Percentiles rank a stretch among this genome's conserved stretches.
phyloP scores from a whole-genome alignment of 2,329 filamentous ascomycete species.

The Venturia oleaginea region DNA sequence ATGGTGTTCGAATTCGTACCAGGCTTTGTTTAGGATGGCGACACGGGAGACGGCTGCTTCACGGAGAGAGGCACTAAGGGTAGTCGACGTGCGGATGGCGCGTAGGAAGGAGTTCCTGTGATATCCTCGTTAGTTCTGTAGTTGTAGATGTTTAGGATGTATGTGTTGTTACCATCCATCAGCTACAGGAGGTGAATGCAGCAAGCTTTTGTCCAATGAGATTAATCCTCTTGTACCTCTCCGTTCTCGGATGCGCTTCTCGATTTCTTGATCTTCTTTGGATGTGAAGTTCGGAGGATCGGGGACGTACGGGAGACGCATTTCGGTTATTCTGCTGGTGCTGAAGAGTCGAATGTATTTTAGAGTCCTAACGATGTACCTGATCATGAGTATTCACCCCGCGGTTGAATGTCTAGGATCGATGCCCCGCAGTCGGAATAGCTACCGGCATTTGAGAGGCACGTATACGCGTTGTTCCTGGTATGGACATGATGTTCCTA shows the following conservation, averaged over 20 bases:
- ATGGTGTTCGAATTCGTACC: constrained; percentile 80
- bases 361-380: not conserved
- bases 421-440: not conserved
- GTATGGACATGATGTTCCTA: not conserved
- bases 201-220: constrained; percentile 44
- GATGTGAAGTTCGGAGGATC: constrained; percentile 40
- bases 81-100: constrained; percentile 45
- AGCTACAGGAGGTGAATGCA: constrained; percentile 46
- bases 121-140: not conserved
- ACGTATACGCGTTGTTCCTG: not conserved
- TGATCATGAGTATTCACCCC: no score
- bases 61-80: constrained; percentile 45
- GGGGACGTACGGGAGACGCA: constrained; percentile 46
- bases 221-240: constrained; percentile 42
- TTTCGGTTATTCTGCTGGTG: constrained; percentile 19
- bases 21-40: constrained; percentile 68
- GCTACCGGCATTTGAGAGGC: not conserved
- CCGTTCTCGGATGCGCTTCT: constrained; percentile 42
- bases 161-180: constrained; percentile 40
- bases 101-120: constrained; percentile 46
- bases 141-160: not conserved
- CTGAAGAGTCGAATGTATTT: not conserved
- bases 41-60: constrained; percentile 76
- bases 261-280: constrained; percentile 40
- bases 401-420: not conserved